Conservation (phyloP, 306 rosid species). For the Vigna reflexopilosa region DNA sequence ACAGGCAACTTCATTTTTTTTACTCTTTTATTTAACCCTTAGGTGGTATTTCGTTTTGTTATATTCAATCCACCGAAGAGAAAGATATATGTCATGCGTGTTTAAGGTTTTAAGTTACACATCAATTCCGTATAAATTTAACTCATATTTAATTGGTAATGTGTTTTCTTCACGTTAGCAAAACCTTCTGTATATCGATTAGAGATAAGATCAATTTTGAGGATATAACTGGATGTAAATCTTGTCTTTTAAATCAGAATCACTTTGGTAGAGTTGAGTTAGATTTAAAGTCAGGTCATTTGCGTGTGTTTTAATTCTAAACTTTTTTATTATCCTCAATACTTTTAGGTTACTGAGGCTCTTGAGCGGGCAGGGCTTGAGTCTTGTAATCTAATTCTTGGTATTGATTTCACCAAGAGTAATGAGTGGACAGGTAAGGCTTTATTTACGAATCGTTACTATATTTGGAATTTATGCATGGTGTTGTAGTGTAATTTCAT, state of each 20-base stretch:
- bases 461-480: background rate
- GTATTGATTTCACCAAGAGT: conserved; percentile 81
- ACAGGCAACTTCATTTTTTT: conserved; percentile 42
- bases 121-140: too few species aligned
- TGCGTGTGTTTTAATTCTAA: too few species aligned
- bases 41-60: background rate
- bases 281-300: too few species aligned
- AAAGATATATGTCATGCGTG: background rate
- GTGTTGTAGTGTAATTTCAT: conserved; percentile 39
- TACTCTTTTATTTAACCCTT: too few species aligned
- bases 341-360: conserved; percentile 68
- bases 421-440: conserved; percentile 78
- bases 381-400: conserved; percentile 79
- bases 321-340: background rate
- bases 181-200: too few species aligned
- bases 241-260: too few species aligned
- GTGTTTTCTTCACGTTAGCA: too few species aligned
- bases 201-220: too few species aligned
- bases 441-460: background rate
- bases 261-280: too few species aligned
- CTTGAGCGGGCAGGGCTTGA: conserved; percentile 80
- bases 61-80: conserved; percentile 8
- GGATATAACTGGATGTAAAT: too few species aligned
- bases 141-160: too few species aligned
- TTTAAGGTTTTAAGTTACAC: too few species aligned